These are phyloP conservation scores for Marasmius fiardii DNA, from an alignment of 1,284 basidiomycete genomes.

Conservation along the genomic window DNA sequence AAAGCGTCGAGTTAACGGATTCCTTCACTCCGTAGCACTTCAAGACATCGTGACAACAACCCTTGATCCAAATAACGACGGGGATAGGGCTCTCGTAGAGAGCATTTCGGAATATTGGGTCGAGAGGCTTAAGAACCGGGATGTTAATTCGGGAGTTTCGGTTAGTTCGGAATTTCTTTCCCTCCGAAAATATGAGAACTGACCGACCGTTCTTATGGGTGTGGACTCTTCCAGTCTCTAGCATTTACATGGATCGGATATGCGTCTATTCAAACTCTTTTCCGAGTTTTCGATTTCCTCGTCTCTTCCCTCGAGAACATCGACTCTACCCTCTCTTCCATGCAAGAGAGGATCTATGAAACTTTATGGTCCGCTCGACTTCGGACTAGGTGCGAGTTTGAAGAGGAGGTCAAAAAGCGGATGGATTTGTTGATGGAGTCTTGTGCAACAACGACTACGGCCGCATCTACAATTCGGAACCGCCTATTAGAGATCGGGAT, in stretches of 20 bases:
- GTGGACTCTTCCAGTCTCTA: not conserved
- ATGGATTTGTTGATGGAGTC: constrained; percentile 32
- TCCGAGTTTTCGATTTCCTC: constrained; percentile 31
- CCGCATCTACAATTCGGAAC: constrained; percentile 36
- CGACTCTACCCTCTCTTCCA: not conserved
- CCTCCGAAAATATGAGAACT: not conserved
- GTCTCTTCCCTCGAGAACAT: not conserved
- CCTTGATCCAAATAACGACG: not conserved
- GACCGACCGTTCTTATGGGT: not conserved
- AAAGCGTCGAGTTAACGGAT: not conserved
- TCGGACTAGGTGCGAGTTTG: constrained; percentile 19
- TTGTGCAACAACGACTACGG: constrained; percentile 24
- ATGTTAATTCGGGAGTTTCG: not conserved
- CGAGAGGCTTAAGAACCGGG: not conserved
- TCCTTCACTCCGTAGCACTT: not conserved
- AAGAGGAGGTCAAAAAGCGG: constrained; percentile 23
- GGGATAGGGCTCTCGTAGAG: not conserved
- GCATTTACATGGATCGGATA: constrained; percentile 12
- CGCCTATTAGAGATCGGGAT: constrained; percentile 43
- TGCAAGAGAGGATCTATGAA: not conserved
- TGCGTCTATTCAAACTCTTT: constrained; percentile 25
- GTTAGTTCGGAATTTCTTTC: not conserved
- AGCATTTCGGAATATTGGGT: not conserved
- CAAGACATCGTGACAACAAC: not conserved
- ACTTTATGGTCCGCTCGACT: constrained; percentile 2